A percentile compares a stretch with the other conserved stretches of the same genome.
Evolutionary conservation across 108 stramenopile species (phyloP).

Genomic region (Skeletonema menzelii): DNA sequence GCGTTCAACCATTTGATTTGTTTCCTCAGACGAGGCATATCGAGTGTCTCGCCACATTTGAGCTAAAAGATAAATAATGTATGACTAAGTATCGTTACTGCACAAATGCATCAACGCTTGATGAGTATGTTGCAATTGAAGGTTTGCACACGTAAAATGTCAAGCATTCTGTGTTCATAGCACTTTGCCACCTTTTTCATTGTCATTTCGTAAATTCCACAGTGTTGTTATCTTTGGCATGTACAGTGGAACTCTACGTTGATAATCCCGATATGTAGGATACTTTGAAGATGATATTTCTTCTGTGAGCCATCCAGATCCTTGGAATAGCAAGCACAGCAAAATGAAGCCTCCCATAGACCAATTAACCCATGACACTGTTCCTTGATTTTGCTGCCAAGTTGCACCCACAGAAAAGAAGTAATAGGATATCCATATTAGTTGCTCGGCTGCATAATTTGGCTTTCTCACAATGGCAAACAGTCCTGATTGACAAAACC

Average conservation of each 20-base stretch:
- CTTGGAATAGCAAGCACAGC: constrained; percentile 66
- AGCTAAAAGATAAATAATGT: constrained; percentile 20
- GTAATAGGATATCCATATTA: constrained; percentile 65
- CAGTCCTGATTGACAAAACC: constrained; percentile 63
- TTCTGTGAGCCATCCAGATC: constrained; percentile 73
- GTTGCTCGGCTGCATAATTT: constrained; percentile 77
- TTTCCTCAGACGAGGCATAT: constrained; percentile 97
- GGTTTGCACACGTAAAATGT: too few relatives aligned
- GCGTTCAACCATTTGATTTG: constrained; percentile 93
- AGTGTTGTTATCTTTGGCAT: constrained; percentile 39
- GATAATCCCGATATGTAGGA: constrained; percentile 59
- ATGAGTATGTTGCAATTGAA: too few relatives aligned
- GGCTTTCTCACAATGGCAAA: constrained; percentile 81
- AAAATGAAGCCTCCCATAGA: constrained; percentile 52
- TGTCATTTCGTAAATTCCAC: not conserved
- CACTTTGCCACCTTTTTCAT: not conserved
- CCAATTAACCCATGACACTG: constrained; percentile 43
- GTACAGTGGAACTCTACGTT: constrained; percentile 59
- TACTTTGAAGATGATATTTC: constrained; percentile 63
- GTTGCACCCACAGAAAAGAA: constrained; percentile 57
- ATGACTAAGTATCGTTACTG: not conserved
- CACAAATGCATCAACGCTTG: too few relatives aligned
- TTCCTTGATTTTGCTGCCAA: not conserved
- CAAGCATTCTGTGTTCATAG: not conserved
- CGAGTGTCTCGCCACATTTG: constrained; percentile 95